Conservation (phyloP, 345 rosid genomes). For the Angophora floribunda region DNA sequence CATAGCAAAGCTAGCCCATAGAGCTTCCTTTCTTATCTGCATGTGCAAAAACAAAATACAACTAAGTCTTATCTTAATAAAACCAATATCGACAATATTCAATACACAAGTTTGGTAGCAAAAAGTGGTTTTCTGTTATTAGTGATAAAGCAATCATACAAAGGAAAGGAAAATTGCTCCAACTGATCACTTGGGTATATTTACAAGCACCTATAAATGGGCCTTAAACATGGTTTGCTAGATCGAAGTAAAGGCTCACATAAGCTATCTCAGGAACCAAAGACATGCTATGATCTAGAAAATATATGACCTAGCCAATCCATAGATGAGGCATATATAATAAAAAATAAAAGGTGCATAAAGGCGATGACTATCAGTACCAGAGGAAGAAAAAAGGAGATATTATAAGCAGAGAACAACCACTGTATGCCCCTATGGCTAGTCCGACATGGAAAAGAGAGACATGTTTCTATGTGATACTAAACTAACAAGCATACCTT, state of each 20-base stretch:
- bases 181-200: background rate
- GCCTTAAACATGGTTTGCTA: background rate
- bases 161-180: background rate
- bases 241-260: background rate
- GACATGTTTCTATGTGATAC: background rate
- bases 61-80: background rate
- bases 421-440: background rate
- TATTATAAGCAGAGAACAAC: background rate
- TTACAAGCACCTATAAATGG: background rate
- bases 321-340: background rate
- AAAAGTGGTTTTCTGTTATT: background rate
- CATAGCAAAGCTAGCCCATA: constrained; percentile 93
- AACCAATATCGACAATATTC: background rate
- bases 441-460: background rate
- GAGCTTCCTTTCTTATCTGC: constrained; percentile 90
- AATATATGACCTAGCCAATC: background rate
- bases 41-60: background rate
- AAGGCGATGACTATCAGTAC: background rate
- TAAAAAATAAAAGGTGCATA: background rate
- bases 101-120: background rate
- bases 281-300: background rate
- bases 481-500: constrained; percentile 35
- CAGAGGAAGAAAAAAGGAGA: background rate
- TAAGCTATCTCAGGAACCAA: background rate
- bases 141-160: background rate